phyloP scores from a whole-genome alignment of 1,284 basidiomycete genomes.

The Apiotrichum domesticum region DNA sequence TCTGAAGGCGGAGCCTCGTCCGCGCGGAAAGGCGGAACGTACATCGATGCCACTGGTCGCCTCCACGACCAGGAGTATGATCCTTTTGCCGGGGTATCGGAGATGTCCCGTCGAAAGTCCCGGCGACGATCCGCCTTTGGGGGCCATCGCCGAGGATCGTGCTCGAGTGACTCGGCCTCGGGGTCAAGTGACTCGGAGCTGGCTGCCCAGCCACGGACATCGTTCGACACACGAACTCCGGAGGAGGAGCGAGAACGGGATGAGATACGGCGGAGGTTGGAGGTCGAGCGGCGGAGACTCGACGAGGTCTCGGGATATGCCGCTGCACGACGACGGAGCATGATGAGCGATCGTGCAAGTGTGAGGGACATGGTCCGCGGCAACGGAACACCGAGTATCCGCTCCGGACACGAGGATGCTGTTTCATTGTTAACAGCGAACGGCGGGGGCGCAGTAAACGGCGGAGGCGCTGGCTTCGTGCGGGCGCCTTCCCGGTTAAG shows the following conservation, averaged over 20 bases:
- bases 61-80: conserved; percentile 47
- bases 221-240: not conserved
- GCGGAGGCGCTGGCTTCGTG: not conserved
- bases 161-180: conserved; percentile 7
- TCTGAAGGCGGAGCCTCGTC: not conserved
- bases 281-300: conserved; percentile 35
- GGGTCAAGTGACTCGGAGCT: conserved; percentile 5
- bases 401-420: conserved; percentile 9
- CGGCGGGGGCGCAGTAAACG: not conserved
- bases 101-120: conserved; percentile 36
- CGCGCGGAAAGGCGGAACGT: conserved; percentile 25
- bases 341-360: conserved; percentile 33
- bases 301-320: conserved; percentile 39
- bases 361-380: conserved; percentile 18
- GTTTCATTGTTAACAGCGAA: not conserved
- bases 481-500: not conserved
- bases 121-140: conserved; percentile 41
- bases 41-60: conserved; percentile 40
- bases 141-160: conserved; percentile 24
- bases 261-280: conserved; percentile 31
- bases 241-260: conserved; percentile 18
- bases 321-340: conserved; percentile 33
- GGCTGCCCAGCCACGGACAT: not conserved
- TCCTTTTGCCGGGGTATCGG: conserved; percentile 42
- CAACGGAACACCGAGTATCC: conserved; percentile 27